phyloP scores from a whole-genome alignment of 2,329 filamentous ascomycete species.

The Akanthomyces uredinophilus region DNA sequence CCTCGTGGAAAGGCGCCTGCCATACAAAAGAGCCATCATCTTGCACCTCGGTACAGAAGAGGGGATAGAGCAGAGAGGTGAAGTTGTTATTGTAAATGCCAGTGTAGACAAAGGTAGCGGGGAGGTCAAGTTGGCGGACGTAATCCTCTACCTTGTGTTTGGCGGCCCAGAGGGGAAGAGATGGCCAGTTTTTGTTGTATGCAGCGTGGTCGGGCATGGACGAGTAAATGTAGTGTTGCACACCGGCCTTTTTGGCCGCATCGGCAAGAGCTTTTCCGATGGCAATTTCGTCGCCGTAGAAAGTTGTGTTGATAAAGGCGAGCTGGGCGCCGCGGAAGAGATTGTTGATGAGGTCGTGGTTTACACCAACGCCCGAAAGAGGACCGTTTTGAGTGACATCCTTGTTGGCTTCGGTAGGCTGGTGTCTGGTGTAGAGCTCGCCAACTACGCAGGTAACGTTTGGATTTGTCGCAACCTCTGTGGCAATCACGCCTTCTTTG shows the following conservation, averaged over 20 bases:
- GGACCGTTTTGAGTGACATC: conserved; percentile 65
- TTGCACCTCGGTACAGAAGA: conserved; percentile 92
- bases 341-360: conserved; percentile 65
- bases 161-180: conserved; percentile 82
- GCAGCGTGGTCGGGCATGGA: conserved; percentile 93
- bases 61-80: conserved; percentile 82
- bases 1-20: conserved; percentile 89
- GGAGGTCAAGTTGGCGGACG: conserved; percentile 73
- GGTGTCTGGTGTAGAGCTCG: conserved; percentile 55
- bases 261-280: conserved; percentile 87
- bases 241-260: conserved; percentile 75
- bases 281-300: conserved; percentile 88
- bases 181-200: conserved; percentile 71
- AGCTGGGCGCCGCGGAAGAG: conserved; percentile 81
- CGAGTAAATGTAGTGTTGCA: conserved; percentile 92
- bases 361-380: conserved; percentile 62
- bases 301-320: conserved; percentile 97
- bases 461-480: conserved; percentile 75
- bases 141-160: conserved; percentile 95
- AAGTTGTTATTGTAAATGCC: conserved; percentile 99
- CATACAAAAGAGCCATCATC: conserved; percentile 81
- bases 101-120: conserved; percentile 89
- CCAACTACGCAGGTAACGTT: conserved; percentile 65
- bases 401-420: conserved; percentile 44
- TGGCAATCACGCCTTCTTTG: conserved; percentile 78